Evolutionary conservation across 1,284 basidiomycete species (phyloP).

Genomic region (Phlebopus sp.): DNA sequence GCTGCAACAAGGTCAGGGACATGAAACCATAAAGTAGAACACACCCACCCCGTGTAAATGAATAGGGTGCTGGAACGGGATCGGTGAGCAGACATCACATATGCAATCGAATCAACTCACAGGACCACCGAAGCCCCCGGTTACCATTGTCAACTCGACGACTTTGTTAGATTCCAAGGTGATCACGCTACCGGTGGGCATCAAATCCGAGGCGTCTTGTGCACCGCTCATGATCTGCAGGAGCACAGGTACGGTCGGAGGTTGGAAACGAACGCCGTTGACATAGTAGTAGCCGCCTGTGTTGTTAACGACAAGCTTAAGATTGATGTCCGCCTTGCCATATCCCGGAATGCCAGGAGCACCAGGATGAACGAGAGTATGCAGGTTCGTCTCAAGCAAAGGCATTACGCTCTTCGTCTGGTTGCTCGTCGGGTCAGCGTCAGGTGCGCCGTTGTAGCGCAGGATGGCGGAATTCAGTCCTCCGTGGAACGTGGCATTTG

Average conservation of each 20-base stretch:
- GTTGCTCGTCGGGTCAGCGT: slow-evolving; percentile 38
- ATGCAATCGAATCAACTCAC: slow-evolving; percentile 11
- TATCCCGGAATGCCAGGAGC: slow-evolving; percentile 29
- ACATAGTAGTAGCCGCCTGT: slow-evolving; percentile 16
- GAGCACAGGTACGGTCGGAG: slow-evolving; percentile 33
- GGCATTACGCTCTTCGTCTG: slow-evolving; percentile 23
- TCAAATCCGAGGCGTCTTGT: slow-evolving; percentile 22
- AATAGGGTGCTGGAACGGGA: slow-evolving; percentile 32
- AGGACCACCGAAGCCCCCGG: slow-evolving; percentile 13
- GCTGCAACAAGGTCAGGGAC: slow-evolving; percentile 21
- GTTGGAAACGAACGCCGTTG: slow-evolving; percentile 22
- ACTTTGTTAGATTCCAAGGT: slow-evolving; percentile 31
- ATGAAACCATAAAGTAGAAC: not conserved
- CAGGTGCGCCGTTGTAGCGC: slow-evolving; percentile 46
- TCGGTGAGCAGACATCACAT: slow-evolving; percentile 2
- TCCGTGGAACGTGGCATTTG: slow-evolving; percentile 24
- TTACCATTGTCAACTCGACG: slow-evolving; percentile 33
- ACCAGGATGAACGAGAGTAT: slow-evolving; percentile 33
- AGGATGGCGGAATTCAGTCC: slow-evolving; percentile 53
- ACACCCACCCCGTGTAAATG: slow-evolving; percentile 43
- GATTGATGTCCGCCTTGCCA: slow-evolving; percentile 31
- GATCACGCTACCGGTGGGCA: slow-evolving; percentile 31
- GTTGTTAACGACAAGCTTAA: slow-evolving; percentile 21
- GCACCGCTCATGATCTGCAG: slow-evolving; percentile 38
- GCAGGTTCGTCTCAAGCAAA: slow-evolving; percentile 33